Conservation (phyloP, 2,329 filamentous ascomycete species). For the Clarireedia paspali region DNA sequence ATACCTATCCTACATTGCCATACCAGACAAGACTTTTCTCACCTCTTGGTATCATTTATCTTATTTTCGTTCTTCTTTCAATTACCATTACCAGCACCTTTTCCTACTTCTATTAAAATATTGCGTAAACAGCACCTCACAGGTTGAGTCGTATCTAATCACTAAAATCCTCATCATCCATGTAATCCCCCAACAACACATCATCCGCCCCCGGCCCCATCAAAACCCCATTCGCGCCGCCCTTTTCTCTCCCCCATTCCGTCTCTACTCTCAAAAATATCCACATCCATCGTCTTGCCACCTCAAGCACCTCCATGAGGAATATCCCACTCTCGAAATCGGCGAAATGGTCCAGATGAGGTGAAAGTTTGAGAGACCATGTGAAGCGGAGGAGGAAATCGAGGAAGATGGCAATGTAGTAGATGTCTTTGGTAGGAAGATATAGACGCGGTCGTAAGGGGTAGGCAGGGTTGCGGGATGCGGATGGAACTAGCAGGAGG, state of each 20-base stretch:
- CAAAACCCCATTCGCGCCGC: conserved; percentile 26
- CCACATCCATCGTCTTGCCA: conserved; percentile 89
- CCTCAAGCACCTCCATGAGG: conserved; percentile 76
- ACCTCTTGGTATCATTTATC: no score
- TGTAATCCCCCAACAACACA: conserved; percentile 67
- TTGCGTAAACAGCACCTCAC: no score
- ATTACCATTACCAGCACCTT: background rate
- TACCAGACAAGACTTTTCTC: no score
- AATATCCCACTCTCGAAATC: conserved; percentile 89
- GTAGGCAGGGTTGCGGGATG: conserved; percentile 9
- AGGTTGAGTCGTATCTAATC: conserved; percentile 16
- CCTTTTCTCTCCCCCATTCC: conserved; percentile 64
- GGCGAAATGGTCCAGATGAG: conserved; percentile 73
- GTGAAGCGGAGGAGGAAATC: conserved; percentile 81
- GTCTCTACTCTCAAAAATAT: conserved; percentile 93
- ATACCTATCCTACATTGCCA: no score
- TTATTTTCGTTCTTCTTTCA: no score
- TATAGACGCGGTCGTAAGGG: conserved; percentile 69
- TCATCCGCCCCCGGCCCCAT: conserved; percentile 56
- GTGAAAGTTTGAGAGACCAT: conserved; percentile 82
- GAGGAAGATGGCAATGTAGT: conserved; percentile 72
- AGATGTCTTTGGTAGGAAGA: conserved; percentile 65
- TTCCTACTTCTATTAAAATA: background rate
- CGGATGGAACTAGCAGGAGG: conserved; percentile 58
- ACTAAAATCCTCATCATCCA: conserved; percentile 57